Conservation (phyloP, 768 basidiomycete genomes). For the Calocybe cyanea region DNA sequence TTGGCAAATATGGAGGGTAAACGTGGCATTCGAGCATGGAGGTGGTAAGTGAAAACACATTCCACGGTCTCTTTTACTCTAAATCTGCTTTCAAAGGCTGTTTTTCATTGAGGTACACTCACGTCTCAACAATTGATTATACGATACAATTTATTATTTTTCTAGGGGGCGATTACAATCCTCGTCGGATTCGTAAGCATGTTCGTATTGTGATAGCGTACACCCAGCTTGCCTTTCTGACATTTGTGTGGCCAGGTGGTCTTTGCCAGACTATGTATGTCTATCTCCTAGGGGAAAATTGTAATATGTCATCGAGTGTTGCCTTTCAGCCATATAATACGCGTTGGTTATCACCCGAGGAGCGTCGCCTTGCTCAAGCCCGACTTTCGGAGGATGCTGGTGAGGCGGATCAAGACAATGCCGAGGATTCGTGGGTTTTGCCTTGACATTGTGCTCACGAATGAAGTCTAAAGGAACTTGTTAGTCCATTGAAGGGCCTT, state of each 20-base stretch:
- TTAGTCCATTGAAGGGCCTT: conserved; percentile 49
- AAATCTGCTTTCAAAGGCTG: too few species aligned
- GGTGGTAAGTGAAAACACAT: conserved; percentile 44
- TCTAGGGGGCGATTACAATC: conserved; percentile 62
- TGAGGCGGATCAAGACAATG: conserved; percentile 61
- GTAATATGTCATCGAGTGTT: not conserved
- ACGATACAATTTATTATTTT: not conserved
- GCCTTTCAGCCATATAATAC: conserved; percentile 54
- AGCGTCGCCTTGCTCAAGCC: conserved; percentile 58
- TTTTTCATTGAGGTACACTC: conserved; percentile 61
- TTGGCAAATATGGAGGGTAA: conserved; percentile 65
- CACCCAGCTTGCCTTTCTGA: not conserved
- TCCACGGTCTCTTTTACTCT: too few species aligned
- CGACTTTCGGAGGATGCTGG: conserved; percentile 67
- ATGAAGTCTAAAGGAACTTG: not conserved
- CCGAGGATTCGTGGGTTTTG: conserved; percentile 48
- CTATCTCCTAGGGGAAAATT: not conserved
- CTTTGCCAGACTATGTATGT: conserved; percentile 57
- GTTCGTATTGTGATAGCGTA: conserved; percentile 27
- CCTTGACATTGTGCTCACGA: not conserved
- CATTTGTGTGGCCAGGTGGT: conserved; percentile 36
- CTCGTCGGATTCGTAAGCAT: conserved; percentile 50
- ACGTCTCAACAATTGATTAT: not conserved
- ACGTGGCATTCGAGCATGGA: conserved; percentile 65
- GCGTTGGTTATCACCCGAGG: conserved; percentile 46